Conservation (phyloP, 768 basidiomycete genomes). For the Leccinum subgranulosum region DNA sequence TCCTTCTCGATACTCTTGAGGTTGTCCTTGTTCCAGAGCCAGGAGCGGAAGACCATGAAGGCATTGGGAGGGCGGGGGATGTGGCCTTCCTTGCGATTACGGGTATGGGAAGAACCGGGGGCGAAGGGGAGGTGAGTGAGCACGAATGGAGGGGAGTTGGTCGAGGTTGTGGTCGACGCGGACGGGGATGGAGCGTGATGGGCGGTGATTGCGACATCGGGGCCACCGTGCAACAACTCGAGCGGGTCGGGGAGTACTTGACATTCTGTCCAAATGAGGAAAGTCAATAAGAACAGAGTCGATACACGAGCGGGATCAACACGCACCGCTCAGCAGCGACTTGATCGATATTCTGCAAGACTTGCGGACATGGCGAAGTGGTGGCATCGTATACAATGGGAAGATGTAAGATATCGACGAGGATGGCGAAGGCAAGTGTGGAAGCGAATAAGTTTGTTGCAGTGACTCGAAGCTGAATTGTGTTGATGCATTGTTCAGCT, state of each 20-base stretch:
- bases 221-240: slow-evolving; percentile 20
- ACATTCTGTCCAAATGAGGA: slow-evolving; percentile 33
- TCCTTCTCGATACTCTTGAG: slow-evolving; percentile 56
- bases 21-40: slow-evolving; percentile 52
- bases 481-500: slow-evolving; percentile 7
- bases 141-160: slow-evolving; percentile 17
- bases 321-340: slow-evolving; percentile 34
- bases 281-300: slow-evolving; percentile 29
- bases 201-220: slow-evolving; percentile 9
- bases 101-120: slow-evolving; percentile 39
- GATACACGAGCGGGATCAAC: slow-evolving; percentile 20
- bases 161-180: slow-evolving; percentile 14
- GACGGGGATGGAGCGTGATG: slow-evolving; percentile 5
- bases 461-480: neutral
- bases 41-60: slow-evolving; percentile 80
- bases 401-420: neutral
- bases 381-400: slow-evolving; percentile 26
- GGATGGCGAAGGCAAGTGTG: neutral
- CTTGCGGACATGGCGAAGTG: slow-evolving; percentile 34
- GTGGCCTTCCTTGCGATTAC: slow-evolving; percentile 44
- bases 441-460: neutral
- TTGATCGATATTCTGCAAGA: slow-evolving; percentile 45
- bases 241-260: slow-evolving; percentile 20
- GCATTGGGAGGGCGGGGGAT: slow-evolving; percentile 81
- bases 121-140: slow-evolving; percentile 26